Evolutionary conservation across 1,139 yeast genomes (phyloP), one percentile per base, ranked within the genome.

Genomic region (Geotrichum histeridarum): DNA sequence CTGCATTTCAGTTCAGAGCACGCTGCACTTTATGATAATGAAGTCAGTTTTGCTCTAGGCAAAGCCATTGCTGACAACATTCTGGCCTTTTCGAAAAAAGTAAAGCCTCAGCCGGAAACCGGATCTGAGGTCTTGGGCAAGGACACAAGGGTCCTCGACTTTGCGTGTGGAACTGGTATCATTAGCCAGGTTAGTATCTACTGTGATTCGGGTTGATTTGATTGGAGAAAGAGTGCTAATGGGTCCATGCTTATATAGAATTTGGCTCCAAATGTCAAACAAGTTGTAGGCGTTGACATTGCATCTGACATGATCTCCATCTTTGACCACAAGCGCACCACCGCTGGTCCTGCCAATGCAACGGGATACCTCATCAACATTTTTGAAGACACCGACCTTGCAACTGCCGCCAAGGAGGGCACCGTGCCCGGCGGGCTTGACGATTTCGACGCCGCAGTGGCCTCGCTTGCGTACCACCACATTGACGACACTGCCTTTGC

Each of bases 101-200:
- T 22, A 3, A 22, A 22, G 5, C 27, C 27, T 5, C 27, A 22
- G 27, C 27, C 27, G 5, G 8, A 8, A 8, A 31, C 3, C 32
- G 38, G 38, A 5, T 18, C 27, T n/a, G 12, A 30, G 35, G 43
- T 32, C 14, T 38, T 35, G 12, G 32, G 35, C 4, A 50, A 58
- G 39, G 41, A 46, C 14, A 33, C 67, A 12, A 51, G 53, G 11
- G 62, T 66, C 11, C 57, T 67, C 8, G 71, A 67, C 51, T 65
- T 67, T 59, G 71, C 67, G 7, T 66, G 71, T 46, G 71, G 71
- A 0, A 61, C 67, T 0, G 70, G 69, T 1, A 56, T 63, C 32
- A 54, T 65, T 17, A 56, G 63, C 33, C 59, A 42, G 36, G 46
- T 42, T 8, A 27, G 46, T 39, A 39, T 15, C 27, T 5, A 38